These are phyloP conservation scores for Neurospora africana DNA, from an alignment of 495 filamentous ascomycete species.

Conservation along the genomic window DNA sequence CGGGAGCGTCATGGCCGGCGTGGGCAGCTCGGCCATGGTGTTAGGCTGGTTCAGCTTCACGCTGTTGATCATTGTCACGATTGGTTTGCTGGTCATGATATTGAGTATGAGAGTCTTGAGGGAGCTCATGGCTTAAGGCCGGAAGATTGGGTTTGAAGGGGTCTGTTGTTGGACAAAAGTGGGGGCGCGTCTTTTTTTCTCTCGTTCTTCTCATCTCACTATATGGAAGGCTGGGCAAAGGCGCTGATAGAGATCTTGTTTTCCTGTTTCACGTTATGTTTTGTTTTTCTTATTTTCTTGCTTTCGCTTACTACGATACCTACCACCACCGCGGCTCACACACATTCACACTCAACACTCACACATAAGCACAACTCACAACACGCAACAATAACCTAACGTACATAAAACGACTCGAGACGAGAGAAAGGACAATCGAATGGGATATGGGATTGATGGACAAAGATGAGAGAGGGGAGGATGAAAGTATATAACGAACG, in stretches of 20 bases:
- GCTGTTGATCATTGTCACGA: slow-evolving; percentile 83
- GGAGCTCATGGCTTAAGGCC: slow-evolving; percentile 32
- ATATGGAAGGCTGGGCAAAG: not conserved
- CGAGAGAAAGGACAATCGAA: not conserved
- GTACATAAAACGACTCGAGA: not conserved
- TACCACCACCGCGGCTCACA: not conserved
- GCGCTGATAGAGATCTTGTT: not conserved
- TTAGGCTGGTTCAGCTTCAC: slow-evolving; percentile 95
- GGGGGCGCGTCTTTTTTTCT: not conserved
- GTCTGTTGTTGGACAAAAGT: not conserved
- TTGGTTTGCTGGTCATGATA: slow-evolving; percentile 92
- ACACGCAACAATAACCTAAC: not conserved
- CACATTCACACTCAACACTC: not conserved
- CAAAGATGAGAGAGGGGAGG: not conserved
- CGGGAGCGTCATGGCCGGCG: slow-evolving; percentile 76
- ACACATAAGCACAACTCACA: not conserved
- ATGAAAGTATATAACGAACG: not conserved
- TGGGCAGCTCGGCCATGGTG: slow-evolving; percentile 88
- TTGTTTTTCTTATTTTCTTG: not conserved
- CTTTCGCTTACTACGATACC: not conserved
- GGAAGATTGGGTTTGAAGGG: not conserved
- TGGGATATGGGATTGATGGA: not conserved
- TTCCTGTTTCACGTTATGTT: not conserved
- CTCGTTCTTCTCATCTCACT: not conserved
- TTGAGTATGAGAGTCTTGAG: slow-evolving; percentile 67